Evolutionary conservation across 1,284 basidiomycete species (phyloP).

Genomic region (Pholiota adiposa): DNA sequence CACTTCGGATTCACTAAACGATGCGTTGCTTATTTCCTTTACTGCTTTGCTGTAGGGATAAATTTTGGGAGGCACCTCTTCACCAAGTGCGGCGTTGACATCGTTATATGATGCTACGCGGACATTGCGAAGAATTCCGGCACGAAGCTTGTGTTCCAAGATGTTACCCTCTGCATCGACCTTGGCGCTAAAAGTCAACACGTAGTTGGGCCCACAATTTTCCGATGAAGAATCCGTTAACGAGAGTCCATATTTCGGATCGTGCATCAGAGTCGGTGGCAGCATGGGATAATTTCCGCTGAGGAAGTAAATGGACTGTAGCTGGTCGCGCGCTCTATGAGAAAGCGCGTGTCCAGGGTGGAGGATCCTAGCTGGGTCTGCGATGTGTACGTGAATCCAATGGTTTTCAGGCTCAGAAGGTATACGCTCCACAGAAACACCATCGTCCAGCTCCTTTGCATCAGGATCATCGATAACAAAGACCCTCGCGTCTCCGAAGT

Average conservation of each 20-base stretch:
- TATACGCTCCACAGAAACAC: constrained; percentile 79
- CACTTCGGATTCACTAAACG: constrained; percentile 21
- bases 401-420: constrained; percentile 56
- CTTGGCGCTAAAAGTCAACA: constrained; percentile 84
- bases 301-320: constrained; percentile 64
- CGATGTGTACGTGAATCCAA: constrained; percentile 95
- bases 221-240: constrained; percentile 52
- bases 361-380: constrained; percentile 89
- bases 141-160: constrained; percentile 70
- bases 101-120: constrained; percentile 70
- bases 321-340: constrained; percentile 54
- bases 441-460: constrained; percentile 95
- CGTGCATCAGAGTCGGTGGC: constrained; percentile 54
- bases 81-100: constrained; percentile 63
- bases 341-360: constrained; percentile 69
- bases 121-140: constrained; percentile 77
- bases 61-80: constrained; percentile 9
- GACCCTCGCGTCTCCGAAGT: constrained; percentile 83
- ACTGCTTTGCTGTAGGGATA: constrained; percentile 52
- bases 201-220: constrained; percentile 49
- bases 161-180: constrained; percentile 70
- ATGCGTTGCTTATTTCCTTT: not conserved
- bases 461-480: constrained; percentile 88
- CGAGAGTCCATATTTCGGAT: constrained; percentile 61
- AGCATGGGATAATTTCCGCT: constrained; percentile 75